Evolutionary conservation across 2,329 filamentous ascomycete genomes (phyloP), one percentile per base, ranked within the genome.

Genomic region (Microdochium nivale): DNA sequence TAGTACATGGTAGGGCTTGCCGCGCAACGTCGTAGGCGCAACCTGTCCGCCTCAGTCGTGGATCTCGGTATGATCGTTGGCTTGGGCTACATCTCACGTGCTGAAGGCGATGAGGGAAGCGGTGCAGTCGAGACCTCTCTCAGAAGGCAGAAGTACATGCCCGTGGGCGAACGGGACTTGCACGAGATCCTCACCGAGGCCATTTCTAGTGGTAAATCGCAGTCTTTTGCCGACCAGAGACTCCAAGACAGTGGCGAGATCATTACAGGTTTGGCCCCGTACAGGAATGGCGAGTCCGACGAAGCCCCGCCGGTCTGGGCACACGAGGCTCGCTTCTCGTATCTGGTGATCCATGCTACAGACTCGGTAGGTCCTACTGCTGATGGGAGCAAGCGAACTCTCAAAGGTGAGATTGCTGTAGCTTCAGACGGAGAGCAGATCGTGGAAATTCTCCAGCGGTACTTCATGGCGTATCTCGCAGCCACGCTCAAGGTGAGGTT

Each of bases 31-130:
- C 54, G 54, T 2, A 64, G 66, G 7, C 68, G 68, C 0, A 59
- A 69, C 0, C 60, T 61, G 0, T 71, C 56, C 1, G 71, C 69
- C 0, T 48, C 55, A 0, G 70, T 68, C 3, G 60, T 75, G 47
- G 73, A 75, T 57, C 73, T 74, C 50, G 72, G 72, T 19, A 70
- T 73, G 49, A 69, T 74, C 33, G 73, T 74, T 56, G 72, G 71
- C 0, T 61, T 75, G 0, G 72, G 71, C 0, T 68, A 73, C 52
- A 57, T 74, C 14, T 66, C 70, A 32, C 68, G 71, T n/a, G 65
- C 66, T 30, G 60, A 59, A 0, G 55, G 55, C 1, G 33, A 37
- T 23, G 70, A 74, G 56, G 40, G n/a, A 3, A 67, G 67, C 55
- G 60, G 62, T 1, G 56, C 66, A 11, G 55, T 73, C 3, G 74